Evolutionary conservation across 768 basidiomycete genomes (phyloP).

Genomic region (Guyanaporus albipodus): DNA sequence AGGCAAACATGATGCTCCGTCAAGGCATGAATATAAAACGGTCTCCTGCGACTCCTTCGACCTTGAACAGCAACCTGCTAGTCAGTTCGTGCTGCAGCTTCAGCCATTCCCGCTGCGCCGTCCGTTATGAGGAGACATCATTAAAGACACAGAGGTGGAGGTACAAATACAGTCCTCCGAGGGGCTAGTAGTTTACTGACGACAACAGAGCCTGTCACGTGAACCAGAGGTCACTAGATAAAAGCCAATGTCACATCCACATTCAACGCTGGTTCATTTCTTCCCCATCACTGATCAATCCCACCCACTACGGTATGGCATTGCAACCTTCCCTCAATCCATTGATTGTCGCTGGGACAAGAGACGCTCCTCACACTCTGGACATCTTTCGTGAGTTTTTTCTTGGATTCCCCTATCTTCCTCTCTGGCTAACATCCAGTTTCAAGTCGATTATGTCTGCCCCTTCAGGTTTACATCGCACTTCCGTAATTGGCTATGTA

Average conservation of each 20-base stretch:
- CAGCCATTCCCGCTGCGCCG: no score
- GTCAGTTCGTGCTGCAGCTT: no score
- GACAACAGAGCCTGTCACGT: not conserved
- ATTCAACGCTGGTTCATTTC: not conserved
- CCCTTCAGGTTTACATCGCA: constrained; percentile 57
- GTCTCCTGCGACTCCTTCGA: no score
- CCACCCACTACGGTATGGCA: constrained; percentile 56
- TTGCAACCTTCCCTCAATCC: constrained; percentile 71
- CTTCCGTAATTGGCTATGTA: not conserved
- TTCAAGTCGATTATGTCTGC: constrained; percentile 80
- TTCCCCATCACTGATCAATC: not conserved
- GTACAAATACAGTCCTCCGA: no score
- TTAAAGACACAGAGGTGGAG: no score
- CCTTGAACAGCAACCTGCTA: no score
- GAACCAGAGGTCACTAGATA: not conserved
- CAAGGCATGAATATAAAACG: no score
- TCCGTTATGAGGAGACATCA: no score
- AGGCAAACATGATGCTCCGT: no score
- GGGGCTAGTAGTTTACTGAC: no score
- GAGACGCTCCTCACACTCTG: constrained; percentile 67
- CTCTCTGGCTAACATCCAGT: not conserved
- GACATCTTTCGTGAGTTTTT: constrained; percentile 66
- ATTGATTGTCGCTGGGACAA: constrained; percentile 56
- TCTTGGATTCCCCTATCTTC: not conserved
- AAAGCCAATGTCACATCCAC: not conserved